phyloP scores from a whole-genome alignment of 495 filamentous ascomycete species.

The Bathelium albidoporum region DNA sequence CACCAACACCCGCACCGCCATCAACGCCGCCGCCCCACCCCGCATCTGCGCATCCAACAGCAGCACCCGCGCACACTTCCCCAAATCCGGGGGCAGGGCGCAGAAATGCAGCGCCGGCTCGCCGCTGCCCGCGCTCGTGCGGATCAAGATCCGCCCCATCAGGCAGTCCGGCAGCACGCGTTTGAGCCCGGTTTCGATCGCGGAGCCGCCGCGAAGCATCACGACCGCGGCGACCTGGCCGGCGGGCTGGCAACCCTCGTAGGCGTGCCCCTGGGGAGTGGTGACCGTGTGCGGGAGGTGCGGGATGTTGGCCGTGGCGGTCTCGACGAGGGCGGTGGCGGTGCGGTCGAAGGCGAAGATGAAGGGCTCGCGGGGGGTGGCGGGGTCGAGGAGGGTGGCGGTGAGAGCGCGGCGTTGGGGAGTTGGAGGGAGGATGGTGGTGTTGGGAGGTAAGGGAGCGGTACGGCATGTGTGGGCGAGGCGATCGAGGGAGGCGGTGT shows the following conservation, averaged over 20 bases:
- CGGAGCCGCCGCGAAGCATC: conserved; percentile 75
- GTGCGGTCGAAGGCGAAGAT: conserved; percentile 94
- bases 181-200: conserved; percentile 76
- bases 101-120: conserved; percentile 89
- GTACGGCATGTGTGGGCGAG: conserved; percentile 59
- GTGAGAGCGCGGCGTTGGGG: conserved; percentile 77
- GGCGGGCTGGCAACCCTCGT: conserved; percentile 55
- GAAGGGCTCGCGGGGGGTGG: conserved; percentile 77
- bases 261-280: conserved; percentile 57
- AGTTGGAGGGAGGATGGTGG: conserved; percentile 60
- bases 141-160: conserved; percentile 80
- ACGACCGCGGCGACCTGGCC: conserved; percentile 77
- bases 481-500: conserved; percentile 62
- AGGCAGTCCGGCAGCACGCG: conserved; percentile 86
- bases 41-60: conserved; percentile 91
- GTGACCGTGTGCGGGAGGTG: conserved; percentile 51
- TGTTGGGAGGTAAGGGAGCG: conserved; percentile 61
- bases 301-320: conserved; percentile 34
- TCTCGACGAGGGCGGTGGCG: conserved; percentile 71
- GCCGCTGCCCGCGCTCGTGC: conserved; percentile 69
- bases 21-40: conserved; percentile 82
- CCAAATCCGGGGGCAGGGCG: conserved; percentile 61
- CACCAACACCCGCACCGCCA: conserved; percentile 88
- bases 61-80: conserved; percentile 64
- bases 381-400: conserved; percentile 75